Evolutionary conservation across 164 flowering plant genomes (phyloP), one percentile per base, ranked within the genome.

Genomic region (Litsea cubeba): DNA sequence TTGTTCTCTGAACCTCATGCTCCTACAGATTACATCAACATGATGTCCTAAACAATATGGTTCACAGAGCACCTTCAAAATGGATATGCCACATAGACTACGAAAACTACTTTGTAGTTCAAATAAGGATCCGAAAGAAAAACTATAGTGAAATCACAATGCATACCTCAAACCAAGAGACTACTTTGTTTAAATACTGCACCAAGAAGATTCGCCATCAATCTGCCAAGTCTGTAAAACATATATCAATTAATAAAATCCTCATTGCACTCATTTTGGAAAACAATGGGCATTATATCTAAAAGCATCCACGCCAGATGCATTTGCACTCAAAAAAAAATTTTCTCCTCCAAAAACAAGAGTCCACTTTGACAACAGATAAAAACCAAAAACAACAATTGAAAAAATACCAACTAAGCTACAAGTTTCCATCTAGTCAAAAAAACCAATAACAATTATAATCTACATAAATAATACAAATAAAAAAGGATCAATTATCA

Each of bases 1-100:
- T 75, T 71, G 63, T 77, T 77, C 74, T n/a, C 51, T 40, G 46
- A 72, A 66, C 73, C 62, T 62, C 84, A 79, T 82, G 54, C 69
- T 71, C 78, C 69, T 72, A 70, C 65, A 14, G 12, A 66, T 28
- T 17, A 20, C 69, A 66, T 66, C 49, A 17, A 23, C 46, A 66
- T 66, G 50, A 30, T 5, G 69, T 32, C 69, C 69, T 28, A 30
- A 32, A 66, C 8, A 6, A 32, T 66, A 12, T 28, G 69, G 32
- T 66, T 28, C 22, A 17, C 22, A 25, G 3, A 26, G 17, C n/a
- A 25, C 15, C 3, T 66, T 66, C 46, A 23, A 63, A 63, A 63
- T 63, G 26, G 32, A 25, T 12, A 12, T 23, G 25, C 15, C 20
- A 66, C 28, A 25, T 14, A 30, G 20, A 65, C 40, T 15, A 51